Percentiles rank a stretch among this genome's conserved stretches.
phyloP scores from a whole-genome alignment of 1,284 basidiomycete genomes.

The Abortiporus biennis region DNA sequence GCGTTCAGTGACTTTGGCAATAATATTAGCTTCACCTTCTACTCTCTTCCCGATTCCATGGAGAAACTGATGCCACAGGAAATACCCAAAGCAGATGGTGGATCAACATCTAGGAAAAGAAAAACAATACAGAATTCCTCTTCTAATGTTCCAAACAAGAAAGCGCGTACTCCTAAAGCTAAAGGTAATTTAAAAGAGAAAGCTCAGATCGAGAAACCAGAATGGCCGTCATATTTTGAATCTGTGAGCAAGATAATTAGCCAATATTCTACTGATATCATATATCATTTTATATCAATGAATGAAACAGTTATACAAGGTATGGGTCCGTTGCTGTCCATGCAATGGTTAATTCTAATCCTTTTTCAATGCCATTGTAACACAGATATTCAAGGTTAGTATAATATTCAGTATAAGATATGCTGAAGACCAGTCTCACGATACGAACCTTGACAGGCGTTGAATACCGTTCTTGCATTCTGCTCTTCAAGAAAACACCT shows the following conservation, averaged over 20 bases:
- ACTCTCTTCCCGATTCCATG: no score
- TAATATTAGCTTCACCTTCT: no score
- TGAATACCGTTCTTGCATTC: conserved; percentile 89
- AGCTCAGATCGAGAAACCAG: conserved; percentile 11
- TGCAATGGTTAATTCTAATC: no score
- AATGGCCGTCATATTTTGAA: conserved; percentile 60
- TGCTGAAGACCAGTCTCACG: background rate
- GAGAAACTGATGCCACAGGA: no score
- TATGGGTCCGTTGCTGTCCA: conserved; percentile 8
- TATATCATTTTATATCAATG: background rate
- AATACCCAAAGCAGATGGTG: background rate
- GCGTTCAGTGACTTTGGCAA: background rate
- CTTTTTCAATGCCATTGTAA: background rate
- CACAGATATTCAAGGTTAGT: conserved; percentile 18
- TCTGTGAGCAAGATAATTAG: conserved; percentile 46
- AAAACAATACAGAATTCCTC: background rate
- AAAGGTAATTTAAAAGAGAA: conserved; percentile 23
- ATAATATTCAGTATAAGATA: background rate
- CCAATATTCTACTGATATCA: no score
- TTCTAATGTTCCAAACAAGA: no score
- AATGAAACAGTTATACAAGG: conserved; percentile 19
- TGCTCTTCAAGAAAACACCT: conserved; percentile 80
- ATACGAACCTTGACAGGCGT: conserved; percentile 43
- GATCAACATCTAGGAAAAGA: background rate
- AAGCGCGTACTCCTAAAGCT: conserved; percentile 9